Percentiles rank a stretch among this genome's conserved stretches.
These are phyloP conservation scores for Apiospora sp. DNA, from an alignment of 2,329 filamentous ascomycete species.

Conservation along the genomic window DNA sequence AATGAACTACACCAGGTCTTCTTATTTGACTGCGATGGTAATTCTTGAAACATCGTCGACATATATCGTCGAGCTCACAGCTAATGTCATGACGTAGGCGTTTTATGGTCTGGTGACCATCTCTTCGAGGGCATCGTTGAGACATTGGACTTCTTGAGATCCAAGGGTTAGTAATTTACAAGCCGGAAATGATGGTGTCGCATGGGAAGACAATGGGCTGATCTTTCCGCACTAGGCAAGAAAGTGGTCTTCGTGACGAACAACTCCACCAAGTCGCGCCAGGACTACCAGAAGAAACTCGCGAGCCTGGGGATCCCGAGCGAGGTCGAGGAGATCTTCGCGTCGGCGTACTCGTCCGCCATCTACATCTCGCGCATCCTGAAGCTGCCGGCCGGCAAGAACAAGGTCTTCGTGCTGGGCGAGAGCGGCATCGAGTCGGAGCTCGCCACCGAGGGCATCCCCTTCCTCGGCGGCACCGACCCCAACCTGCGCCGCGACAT, in stretches of 20 bases:
- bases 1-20: slow-evolving; percentile 70
- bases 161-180: slow-evolving; percentile 67
- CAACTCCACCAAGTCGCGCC: slow-evolving; percentile 95
- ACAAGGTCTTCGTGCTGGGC: slow-evolving; percentile 94
- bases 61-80: neutral
- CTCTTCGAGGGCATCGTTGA: slow-evolving; percentile 86
- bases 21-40: slow-evolving; percentile 97
- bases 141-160: slow-evolving; percentile 82
- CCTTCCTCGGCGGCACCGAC: slow-evolving; percentile 88
- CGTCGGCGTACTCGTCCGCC: slow-evolving; percentile 91
- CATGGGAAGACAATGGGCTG: neutral
- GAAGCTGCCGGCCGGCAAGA: slow-evolving; percentile 76
- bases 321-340: slow-evolving; percentile 89
- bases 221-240: slow-evolving; percentile 69
- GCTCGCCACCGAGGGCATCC: slow-evolving; percentile 78
- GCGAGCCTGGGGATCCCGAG: slow-evolving; percentile 80
- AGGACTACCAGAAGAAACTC: slow-evolving; percentile 93
- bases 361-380: slow-evolving; percentile 97
- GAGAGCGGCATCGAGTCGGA: slow-evolving; percentile 93
- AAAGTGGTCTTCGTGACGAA: slow-evolving; percentile 96
- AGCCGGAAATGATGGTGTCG: neutral
- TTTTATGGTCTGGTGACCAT: slow-evolving; percentile 95
- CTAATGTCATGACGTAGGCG: slow-evolving; percentile 57
- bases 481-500: slow-evolving; percentile 79
- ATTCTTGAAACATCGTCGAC: slow-evolving; percentile 34